Evolutionary conservation across 2,329 filamentous ascomycete genomes (phyloP).

Genomic region (Paraphoma sp.): DNA sequence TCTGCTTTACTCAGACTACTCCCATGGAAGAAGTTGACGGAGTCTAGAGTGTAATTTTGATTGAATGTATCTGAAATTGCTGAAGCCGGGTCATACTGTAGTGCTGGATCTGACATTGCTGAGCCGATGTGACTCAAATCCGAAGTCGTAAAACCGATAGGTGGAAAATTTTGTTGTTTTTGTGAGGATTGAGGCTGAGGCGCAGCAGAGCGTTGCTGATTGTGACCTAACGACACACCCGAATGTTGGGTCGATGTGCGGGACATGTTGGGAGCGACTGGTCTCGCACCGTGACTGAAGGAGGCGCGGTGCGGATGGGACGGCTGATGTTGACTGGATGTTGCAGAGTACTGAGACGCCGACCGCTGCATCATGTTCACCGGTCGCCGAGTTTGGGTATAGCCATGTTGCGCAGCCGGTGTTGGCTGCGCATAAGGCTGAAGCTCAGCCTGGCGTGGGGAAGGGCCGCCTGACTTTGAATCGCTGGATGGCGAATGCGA

Average conservation of each 20-base stretch:
- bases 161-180: background rate
- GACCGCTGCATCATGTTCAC: conserved; percentile 21
- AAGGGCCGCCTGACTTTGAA: background rate
- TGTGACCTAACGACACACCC: background rate
- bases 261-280: conserved; percentile 5
- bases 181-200: background rate
- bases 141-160: background rate
- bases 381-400: conserved; percentile 3
- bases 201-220: background rate
- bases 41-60: background rate
- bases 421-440: conserved; percentile 22
- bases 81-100: background rate
- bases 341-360: conserved; percentile 14
- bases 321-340: conserved; percentile 7
- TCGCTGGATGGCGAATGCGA: conserved; percentile 12
- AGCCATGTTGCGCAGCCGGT: conserved; percentile 2
- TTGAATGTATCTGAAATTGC: background rate
- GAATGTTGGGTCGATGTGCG: conserved; percentile 14
- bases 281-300: background rate
- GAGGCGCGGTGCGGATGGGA: conserved; percentile 3
- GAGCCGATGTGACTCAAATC: background rate
- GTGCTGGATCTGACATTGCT: background rate
- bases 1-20: background rate
- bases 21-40: background rate
- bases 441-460: conserved; percentile 19